Conservation (phyloP, 805 yeast species). For the Saccharomycopsis vini region DNA sequence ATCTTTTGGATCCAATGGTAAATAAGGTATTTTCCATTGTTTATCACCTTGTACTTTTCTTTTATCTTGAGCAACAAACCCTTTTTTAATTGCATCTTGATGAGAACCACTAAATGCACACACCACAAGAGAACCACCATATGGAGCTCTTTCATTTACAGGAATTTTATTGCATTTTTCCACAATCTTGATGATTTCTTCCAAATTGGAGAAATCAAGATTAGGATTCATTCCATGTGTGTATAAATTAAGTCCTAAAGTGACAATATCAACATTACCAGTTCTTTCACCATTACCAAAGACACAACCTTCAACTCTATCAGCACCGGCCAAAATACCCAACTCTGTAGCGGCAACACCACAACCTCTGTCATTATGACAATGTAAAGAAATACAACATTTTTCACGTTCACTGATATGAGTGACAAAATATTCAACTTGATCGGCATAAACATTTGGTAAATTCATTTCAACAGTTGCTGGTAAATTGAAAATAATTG, state of each 20-base stretch:
- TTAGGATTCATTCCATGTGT: conserved; percentile 69
- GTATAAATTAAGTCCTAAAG: conserved; percentile 69
- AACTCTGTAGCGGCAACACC: conserved; percentile 79
- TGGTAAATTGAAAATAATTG: conserved; percentile 70
- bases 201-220: conserved; percentile 62
- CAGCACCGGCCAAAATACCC: conserved; percentile 76
- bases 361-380: conserved; percentile 77
- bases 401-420: conserved; percentile 65
- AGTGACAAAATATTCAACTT: conserved; percentile 63
- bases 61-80: conserved; percentile 45
- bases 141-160: conserved; percentile 67
- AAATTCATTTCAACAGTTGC: conserved; percentile 74
- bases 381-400: conserved; percentile 59
- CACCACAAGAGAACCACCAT: conserved; percentile 71
- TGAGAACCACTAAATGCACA: conserved; percentile 72
- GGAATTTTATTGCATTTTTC: conserved; percentile 75
- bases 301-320: conserved; percentile 75
- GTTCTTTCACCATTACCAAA: conserved; percentile 83
- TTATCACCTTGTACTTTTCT: conserved; percentile 40
- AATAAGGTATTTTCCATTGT: conserved; percentile 64
- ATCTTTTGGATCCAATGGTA: conserved; percentile 75
- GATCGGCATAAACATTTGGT: conserved; percentile 74
- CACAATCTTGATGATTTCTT: conserved; percentile 55
- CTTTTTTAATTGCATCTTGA: conserved; percentile 65
- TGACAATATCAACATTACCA: conserved; percentile 72